Evolutionary conservation across 2,329 filamentous ascomycete species (phyloP), one percentile per base, ranked within the genome.

Genomic region (Hypoxylon sp.): DNA sequence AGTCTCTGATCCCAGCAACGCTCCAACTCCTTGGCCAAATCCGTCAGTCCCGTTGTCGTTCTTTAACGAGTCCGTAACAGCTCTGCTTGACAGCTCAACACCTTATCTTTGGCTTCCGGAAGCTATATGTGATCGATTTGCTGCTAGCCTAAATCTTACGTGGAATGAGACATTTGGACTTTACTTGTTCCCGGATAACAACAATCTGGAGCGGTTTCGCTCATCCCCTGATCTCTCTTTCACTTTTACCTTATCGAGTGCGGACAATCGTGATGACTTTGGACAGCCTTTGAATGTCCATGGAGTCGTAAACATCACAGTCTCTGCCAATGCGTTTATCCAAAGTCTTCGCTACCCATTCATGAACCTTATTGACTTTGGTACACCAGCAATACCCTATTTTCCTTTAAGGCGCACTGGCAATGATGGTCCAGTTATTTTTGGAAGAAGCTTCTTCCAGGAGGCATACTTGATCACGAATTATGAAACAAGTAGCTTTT

Each of bases 371-470:
- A 84, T 86, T 68, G 72, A 78, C 51, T 85, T 83, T 62, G 82
- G 80, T 35, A 80, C 83, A 5, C 78, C 81, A 8, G 80, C 80
- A 37, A 76, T 85, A 9, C 86, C 84, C 10, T 93, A 93, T 75
- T 93, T 93, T 65, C 90, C 91, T 3, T 82, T 94, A 56, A 85
- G 87, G 72, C 86, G 86, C 65, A 82, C 87, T 10, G 75, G 83
- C 19, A 83, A 86, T 63, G 83, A 84, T 37, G 82, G 81, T 13
- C 84, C 88, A 70, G 86, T 88, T 76, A 86, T 90, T 11, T 84
- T 93, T 37, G 91, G 91, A 6, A 85, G 90, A 35, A 86, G 87
- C 0, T 93, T 93, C 70, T 80, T 94, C 59, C 91, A 93, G 75
- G 91, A 93, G 78, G 86, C 90, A 1, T 89, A 89, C 66, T 77